Evolutionary conservation across 2,329 filamentous ascomycete genomes (phyloP).

Genomic region (Cladobotryum mycophilum): DNA sequence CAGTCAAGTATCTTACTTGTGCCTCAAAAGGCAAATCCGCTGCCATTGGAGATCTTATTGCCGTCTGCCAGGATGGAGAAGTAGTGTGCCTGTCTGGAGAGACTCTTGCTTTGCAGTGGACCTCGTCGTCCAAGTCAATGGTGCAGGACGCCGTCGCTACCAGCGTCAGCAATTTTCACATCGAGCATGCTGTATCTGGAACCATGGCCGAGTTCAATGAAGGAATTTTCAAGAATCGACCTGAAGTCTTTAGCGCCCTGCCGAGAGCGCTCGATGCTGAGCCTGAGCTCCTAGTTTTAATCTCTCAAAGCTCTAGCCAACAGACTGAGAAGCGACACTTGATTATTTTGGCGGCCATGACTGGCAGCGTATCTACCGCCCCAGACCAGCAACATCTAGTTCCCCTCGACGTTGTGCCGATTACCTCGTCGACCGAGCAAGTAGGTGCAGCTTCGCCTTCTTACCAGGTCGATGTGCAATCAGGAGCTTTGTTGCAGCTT

Average conservation of each 20-base stretch:
- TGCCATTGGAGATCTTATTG: slow-evolving; percentile 38
- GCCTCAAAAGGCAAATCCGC: slow-evolving; percentile 22
- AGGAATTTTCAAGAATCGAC: slow-evolving; percentile 49
- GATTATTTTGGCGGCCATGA: slow-evolving; percentile 27
- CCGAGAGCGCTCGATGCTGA: slow-evolving; percentile 40
- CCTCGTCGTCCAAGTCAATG: slow-evolving; percentile 26
- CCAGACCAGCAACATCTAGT: slow-evolving; percentile 31
- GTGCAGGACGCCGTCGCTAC: slow-evolving; percentile 30
- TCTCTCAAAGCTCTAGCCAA: slow-evolving; percentile 34
- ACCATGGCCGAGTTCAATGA: slow-evolving; percentile 43
- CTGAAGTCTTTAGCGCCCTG: slow-evolving; percentile 46
- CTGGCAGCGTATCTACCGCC: slow-evolving; percentile 17
- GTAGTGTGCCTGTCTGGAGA: slow-evolving; percentile 56
- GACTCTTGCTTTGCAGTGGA: slow-evolving; percentile 29
- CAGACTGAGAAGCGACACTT: slow-evolving; percentile 25
- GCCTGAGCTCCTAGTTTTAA: slow-evolving; percentile 49
- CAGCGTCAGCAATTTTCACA: slow-evolving; percentile 31
- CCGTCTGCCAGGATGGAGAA: slow-evolving; percentile 55
- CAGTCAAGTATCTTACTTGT: slow-evolving; percentile 30
- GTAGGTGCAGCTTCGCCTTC: slow-evolving; percentile 11
- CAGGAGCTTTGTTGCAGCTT: slow-evolving; percentile 59
- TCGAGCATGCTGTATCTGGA: slow-evolving; percentile 45
- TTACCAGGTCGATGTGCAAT: slow-evolving; percentile 56
- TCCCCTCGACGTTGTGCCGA: slow-evolving; percentile 34
- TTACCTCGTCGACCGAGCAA: slow-evolving; percentile 21